Base-by-base conservation (phyloP, 306 rosid genomes). In the Gynostemma pentaphyllum region DNA sequence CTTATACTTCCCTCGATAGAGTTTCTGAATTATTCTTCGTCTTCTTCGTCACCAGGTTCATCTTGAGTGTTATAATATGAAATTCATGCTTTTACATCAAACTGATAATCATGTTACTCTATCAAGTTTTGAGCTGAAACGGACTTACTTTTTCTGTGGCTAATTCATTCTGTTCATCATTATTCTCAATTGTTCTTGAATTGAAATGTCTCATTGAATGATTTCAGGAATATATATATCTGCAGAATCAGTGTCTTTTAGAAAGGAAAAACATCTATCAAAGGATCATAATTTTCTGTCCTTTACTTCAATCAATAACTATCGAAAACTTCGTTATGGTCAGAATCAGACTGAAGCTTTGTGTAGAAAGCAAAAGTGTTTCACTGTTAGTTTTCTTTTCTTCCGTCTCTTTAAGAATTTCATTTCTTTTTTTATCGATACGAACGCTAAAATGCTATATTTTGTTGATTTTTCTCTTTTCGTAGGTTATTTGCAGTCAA, bases 401-500 rank as follows among this genome's bases (percentile, higher is more conserved):
- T 22, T 60, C 21, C 36, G 44, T 67, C 44, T 27, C n/a, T 21
- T 21, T 2, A 36, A 36, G 44, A 3, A 59, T 41, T 61, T 68
- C 62, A 27, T 11, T 37, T 44, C 9, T 29, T 59, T 64, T 26
- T 46, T 52, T 34, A 4, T 10, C 22, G n/a, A 23, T 59, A 10
- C 28, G 40, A 16, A n/a, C 22, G 36, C 27, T 64, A 16, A 4
- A 22, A 32, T 63, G 44, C 42, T 61, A 27, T 47, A 72, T 32
- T 24, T 6, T 68, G 59, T 73, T 72, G 45, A 26, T 40, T 23
- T 60, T 34, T 51, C 23, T 9, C 30, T 13, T 68, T 71, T 50
- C 19, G 39, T 67, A 83, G 97, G 74, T 85, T 69, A 68, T 63
- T 19, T 85, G 85, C 65, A 65, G 70, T 23, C 79, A 73, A 72